Evolutionary conservation across 176 grass and related monocot genomes (phyloP), one percentile per base, ranked within the genome.

Genomic region (Areca catechu): DNA sequence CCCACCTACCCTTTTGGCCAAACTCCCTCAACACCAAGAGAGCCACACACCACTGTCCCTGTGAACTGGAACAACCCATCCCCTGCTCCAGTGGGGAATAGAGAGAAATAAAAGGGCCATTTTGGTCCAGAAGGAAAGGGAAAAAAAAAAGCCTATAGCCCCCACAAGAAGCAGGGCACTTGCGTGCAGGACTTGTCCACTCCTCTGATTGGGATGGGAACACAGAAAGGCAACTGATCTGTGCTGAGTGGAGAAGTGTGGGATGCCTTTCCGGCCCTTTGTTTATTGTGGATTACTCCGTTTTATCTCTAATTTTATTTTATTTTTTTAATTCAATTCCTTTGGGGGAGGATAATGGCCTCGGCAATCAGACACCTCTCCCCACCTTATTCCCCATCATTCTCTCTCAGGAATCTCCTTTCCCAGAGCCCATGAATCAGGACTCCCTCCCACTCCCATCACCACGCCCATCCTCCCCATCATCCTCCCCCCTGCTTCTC

Each of bases 151-250:
- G 56, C 15, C 56, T 14, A 5, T 29, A 47, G 59, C 19, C 59
- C 59, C 59, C 59, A 61, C 59, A 47, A 48, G 59, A 43, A 43
- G 34, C 34, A 69, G 53, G 23, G 37, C 70, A 85, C 53, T 89
- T 85, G 86, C 81, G 86, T 85, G 71, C 71, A 62, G 81, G 81
- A 66, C 77, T 78, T 75, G 69, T 56, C 74, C 74, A 53, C 71
- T 75, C 65, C 56, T 25, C 65, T 70, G 77, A 77, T 76, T 77
- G 83, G 83, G 57, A 57, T 56, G 53, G 25, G 14, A 51, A 21
- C 14, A 65, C 17, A 56, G 50, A 62, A 65, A 69, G 66, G 27
- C 51, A 51, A 58, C 29, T 24, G 67, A 49, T 58, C 24, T 49
- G 21, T 58, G 67, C 67, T 70, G 29, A 24, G 67, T 70, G 53